These are phyloP conservation scores for Peronospora farinosa DNA, from an alignment of 352 stramenopile genomes.

Conservation along the genomic window DNA sequence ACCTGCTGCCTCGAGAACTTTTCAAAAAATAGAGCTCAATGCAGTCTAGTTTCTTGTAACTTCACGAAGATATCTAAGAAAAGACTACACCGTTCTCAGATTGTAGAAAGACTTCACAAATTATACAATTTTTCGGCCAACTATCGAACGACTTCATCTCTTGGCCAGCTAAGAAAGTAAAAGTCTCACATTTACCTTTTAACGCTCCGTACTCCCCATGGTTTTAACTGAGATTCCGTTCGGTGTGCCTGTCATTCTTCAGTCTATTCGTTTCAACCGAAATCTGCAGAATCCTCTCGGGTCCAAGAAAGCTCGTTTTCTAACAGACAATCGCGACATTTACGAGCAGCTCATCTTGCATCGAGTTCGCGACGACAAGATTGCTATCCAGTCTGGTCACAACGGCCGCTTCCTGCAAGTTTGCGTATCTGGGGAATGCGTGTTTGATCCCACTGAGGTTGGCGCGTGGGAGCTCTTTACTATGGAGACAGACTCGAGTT, in stretches of 20 bases:
- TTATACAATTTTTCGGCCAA: no score
- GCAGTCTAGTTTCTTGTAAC: no score
- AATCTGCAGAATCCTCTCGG: constrained; percentile 30
- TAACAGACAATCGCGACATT: constrained; percentile 20
- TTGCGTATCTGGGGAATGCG: constrained; percentile 18
- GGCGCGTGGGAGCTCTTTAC: constrained; percentile 28
- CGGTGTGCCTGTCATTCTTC: constrained; percentile 26
- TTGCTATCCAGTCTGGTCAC: constrained; percentile 25
- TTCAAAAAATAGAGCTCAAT: no score
- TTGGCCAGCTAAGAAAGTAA: no score
- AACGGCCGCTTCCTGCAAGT: constrained; percentile 31
- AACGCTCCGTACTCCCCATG: constrained; percentile 8
- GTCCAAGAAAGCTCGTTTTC: constrained; percentile 28
- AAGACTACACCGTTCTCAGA: no score
- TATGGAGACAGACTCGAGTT: constrained; percentile 27
- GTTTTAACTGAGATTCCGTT: constrained; percentile 33
- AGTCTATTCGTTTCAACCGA: constrained; percentile 13
- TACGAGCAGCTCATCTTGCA: constrained; percentile 30
- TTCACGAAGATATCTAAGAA: no score
- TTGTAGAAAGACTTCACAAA: no score
- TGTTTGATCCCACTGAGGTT: constrained; percentile 27
- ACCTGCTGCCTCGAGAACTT: no score
- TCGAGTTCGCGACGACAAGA: constrained; percentile 26
- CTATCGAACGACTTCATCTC: no score
- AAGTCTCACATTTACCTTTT: no score